Base-by-base conservation (phyloP, 2,329 filamentous ascomycete genomes). In the Hortaea sp. region DNA sequence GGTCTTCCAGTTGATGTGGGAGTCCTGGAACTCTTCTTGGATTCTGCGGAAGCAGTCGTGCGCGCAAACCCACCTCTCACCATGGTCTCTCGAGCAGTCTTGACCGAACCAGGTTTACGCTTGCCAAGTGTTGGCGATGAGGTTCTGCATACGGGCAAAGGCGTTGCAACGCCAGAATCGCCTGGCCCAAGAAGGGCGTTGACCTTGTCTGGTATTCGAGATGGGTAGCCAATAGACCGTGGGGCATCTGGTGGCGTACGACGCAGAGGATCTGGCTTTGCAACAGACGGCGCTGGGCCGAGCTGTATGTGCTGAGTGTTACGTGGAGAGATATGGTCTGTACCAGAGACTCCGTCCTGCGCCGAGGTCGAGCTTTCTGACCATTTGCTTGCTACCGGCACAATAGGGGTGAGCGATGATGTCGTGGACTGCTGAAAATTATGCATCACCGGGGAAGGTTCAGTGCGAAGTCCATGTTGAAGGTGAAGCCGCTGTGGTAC, bases 281-380 rank as follows among this genome's bases (percentile, higher is more conserved):
- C n/a, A 20, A 20, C 20, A 4, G 32, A 9, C 32, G 32, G 32
- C 7, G 32, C 7, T n/a, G 32, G 32, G 38, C 20, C 9, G 38
- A 40, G 9, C 38, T 40, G 38, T 9, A 9, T 42, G 9, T 11
- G 20, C 4, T 12, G 38, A 13, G 9, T 42, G 9, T 11, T n/a
- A 7, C 28, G 7, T 13, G 40, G 13, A 10, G 40, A 10, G 7
- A 28, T 9, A 13, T 30, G 7, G 5, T 27, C 7, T 7, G 10
- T 7, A 12, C 20, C 7, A 12, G 37, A 13, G 10, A 13, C 7
- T 7, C 11, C 13, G 10, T 13, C 37, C 20, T 50, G 41, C 13
- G 48, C 47, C 9, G 58, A 61, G 13, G 53, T 48, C 10, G 56
- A 59, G 45, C 56, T 59, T 38, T 48, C 44, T 5, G 58, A 61